Base-by-base conservation (phyloP, 2,329 filamentous ascomycete genomes). In the Colletotrichum godetiae region DNA sequence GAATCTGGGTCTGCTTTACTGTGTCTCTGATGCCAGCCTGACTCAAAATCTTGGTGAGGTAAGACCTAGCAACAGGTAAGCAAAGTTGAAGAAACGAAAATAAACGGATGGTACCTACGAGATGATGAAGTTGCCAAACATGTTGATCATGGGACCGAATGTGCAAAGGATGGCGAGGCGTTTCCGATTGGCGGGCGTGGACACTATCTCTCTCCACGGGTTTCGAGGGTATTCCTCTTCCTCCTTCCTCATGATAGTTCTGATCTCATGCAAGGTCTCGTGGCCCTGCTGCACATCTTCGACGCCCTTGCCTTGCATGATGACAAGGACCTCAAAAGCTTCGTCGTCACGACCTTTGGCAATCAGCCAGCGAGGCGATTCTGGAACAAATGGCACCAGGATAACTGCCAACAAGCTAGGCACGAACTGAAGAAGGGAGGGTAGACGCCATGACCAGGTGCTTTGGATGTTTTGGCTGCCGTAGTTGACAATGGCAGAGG, bases 241-340 rank as follows among this genome's bases (percentile, higher is more conserved):
- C 65, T 80, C 79, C 42, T 68, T 76, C 10, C 72, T 73, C 19
- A 80, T 78, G 5, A 75, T 77, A 2, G 68, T 64, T 8, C 75
- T 72, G 27, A 80, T 80, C 6, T 80, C 78, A 3, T 76, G 56
- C n/a, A 75, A 42, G 2, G 61, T 65, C 24, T 72, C 72, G 10
- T 53, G 64, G 0, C 71, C 75, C 22, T 68, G 58, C 13, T 67
- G 73, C 1, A 73, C 4, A 37, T 76, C 76, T 1, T 77, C 72
- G 53, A 86, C 79, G 1, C 85, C 83, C 71, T 86, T 77, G 7
- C 84, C 82, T 64, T 87, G 83, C 59, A 84, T 82, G 70, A 82
- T 80, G 0, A 84, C 82, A 0, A 88, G 79, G 0, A 84, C 81
- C 22, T 76, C 60, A 11, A 81, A 72, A 8, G 79, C 80, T 42